Percentiles rank a stretch among this genome's conserved stretches.
phyloP scores from a whole-genome alignment of 2,329 filamentous ascomycete species.

The Diaporthe ampelina region DNA sequence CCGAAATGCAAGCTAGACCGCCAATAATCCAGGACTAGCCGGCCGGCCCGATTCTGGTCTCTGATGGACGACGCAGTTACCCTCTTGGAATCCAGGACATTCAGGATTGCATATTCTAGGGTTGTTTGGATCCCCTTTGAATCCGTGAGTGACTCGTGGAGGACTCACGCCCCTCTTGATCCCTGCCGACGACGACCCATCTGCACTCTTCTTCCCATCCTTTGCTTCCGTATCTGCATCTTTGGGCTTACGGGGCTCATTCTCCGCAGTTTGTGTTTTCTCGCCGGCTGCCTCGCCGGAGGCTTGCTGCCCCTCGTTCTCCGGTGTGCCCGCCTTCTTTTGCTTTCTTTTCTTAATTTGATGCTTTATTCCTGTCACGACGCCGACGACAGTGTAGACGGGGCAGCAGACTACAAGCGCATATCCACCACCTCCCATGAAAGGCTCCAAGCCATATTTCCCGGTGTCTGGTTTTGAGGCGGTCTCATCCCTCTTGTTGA shows the following conservation, averaged over 20 bases:
- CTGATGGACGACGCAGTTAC: not conserved
- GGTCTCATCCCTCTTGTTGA: constrained; percentile 16
- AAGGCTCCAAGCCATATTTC: constrained; percentile 19
- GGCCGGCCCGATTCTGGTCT: not conserved
- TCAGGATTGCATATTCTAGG: not conserved
- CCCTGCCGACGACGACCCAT: not conserved
- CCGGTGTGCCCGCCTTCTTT: not conserved
- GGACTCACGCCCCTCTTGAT: not conserved
- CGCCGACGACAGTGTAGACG: not conserved
- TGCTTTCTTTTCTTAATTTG: constrained; percentile 2
- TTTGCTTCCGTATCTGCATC: not conserved
- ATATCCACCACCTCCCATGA: not conserved
- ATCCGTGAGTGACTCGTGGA: not conserved
- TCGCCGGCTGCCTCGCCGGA: not conserved
- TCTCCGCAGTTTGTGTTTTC: not conserved
- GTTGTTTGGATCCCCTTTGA: not conserved
- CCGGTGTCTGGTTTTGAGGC: constrained; percentile 18
- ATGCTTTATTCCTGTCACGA: not conserved
- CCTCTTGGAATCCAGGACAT: not conserved
- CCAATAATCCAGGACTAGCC: not conserved
- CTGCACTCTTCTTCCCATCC: not conserved
- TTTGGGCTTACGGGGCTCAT: not conserved
- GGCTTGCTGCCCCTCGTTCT: not conserved
- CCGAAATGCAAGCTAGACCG: not conserved
- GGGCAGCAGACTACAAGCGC: constrained; percentile 10